Evolutionary conservation across 345 rosid genomes (phyloP).

Genomic region (Aegle marmelos): DNA sequence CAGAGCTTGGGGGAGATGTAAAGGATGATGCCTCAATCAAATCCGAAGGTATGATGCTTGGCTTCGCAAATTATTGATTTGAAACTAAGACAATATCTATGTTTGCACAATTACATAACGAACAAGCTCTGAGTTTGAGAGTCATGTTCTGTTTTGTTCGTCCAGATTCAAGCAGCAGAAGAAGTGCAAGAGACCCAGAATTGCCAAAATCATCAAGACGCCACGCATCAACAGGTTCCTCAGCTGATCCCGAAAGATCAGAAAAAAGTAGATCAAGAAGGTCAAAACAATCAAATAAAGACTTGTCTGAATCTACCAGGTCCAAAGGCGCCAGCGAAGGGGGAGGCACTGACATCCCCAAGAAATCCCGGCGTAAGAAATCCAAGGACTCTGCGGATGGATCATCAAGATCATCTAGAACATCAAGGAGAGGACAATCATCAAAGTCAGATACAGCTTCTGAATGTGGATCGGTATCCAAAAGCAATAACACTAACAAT

Average conservation of each 20-base stretch:
- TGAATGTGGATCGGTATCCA: slow-evolving; percentile 37
- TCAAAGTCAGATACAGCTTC: slow-evolving; percentile 28
- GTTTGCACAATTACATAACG: too few species aligned
- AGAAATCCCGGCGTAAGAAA: slow-evolving; percentile 51
- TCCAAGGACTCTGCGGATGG: slow-evolving; percentile 38
- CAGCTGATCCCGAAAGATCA: slow-evolving; percentile 35
- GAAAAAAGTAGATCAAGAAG: slow-evolving; percentile 48
- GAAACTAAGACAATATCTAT: neutral
- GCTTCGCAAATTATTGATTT: neutral
- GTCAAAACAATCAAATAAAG: slow-evolving; percentile 31
- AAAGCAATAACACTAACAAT: slow-evolving; percentile 3
- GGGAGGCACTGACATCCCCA: slow-evolving; percentile 31
- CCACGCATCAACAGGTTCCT: slow-evolving; percentile 20
- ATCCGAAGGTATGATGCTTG: slow-evolving; percentile 43
- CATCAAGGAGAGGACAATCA: slow-evolving; percentile 22
- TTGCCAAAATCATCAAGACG: slow-evolving; percentile 46
- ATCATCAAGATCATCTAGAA: slow-evolving; percentile 29
- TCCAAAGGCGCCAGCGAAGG: slow-evolving; percentile 25
- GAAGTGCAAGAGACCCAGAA: slow-evolving; percentile 24
- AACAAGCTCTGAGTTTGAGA: too few species aligned
- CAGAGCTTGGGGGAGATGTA: slow-evolving; percentile 20
- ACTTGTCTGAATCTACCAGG: slow-evolving; percentile 18
- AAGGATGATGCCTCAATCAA: slow-evolving; percentile 31
- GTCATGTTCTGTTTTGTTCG: neutral
- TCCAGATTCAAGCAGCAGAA: slow-evolving; percentile 22